Base-by-base conservation (phyloP, 2,329 filamentous ascomycete genomes). In the Coniochaeta sp. region DNA sequence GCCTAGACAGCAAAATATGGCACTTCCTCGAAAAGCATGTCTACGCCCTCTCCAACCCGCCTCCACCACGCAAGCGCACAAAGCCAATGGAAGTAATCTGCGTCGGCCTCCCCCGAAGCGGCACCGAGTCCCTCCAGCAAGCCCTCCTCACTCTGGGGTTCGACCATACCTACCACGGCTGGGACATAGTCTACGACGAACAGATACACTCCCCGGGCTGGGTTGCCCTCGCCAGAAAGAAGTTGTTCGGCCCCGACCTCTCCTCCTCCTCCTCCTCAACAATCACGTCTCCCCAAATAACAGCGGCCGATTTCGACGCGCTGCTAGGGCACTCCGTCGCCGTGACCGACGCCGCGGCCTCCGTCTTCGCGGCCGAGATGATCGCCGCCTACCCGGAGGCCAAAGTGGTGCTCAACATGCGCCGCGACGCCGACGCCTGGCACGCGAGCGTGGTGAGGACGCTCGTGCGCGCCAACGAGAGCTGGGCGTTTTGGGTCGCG, bases 361-460 rank as follows among this genome's bases (percentile, higher is more conserved):
- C 50, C 8, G 49, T 54, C 22, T 71, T 78, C 24, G 69, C 66
- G 2, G 65, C 68, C 16, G 74, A 78, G 48, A 56, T 77, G 42
- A 62, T 77, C 40, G 64, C 68, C 13, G 60, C 75, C 12, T 60
- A 55, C 32, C 51, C 57, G 3, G 48, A 58, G 20, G 58, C 56
- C 7, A 56, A 60, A 22, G 52, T 62, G 32, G 54, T 60, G 27
- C 47, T 61, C 26, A 61, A 60, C 38, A 71, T 68, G 30, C 60
- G 66, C 6, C 59, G 66, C n/a, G 70, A 75, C 52, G 58, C 66
- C 8, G 63, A 70, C 20, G 63, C 61, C n/a, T 75, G 72, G 73
- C 63, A 67, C 56, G 52, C 57, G 33, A 70, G 67, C 49, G 49
- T 61, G 24, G 54, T 53, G 8, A 56, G 55, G 27, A 66, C 61